phyloP scores from a whole-genome alignment of 768 basidiomycete species.

The Mycena crocata region DNA sequence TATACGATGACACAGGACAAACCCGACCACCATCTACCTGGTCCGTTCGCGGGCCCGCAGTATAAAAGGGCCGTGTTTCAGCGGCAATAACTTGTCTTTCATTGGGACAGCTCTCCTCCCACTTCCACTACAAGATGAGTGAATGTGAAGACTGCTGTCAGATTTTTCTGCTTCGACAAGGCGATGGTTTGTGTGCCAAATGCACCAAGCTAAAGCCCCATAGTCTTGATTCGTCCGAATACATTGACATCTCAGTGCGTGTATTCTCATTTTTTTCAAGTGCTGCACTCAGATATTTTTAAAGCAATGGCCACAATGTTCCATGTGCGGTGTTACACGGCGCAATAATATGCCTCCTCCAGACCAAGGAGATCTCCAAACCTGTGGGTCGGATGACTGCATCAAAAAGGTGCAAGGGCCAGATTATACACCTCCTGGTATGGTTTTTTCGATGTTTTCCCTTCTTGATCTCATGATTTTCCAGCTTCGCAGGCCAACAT shows the following conservation, averaged over 20 bases:
- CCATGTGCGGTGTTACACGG: constrained; percentile 9
- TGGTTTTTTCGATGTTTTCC: neutral
- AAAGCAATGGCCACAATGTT: constrained; percentile 11
- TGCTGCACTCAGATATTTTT: neutral
- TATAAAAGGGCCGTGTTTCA: neutral
- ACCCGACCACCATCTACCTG: neutral
- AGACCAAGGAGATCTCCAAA: neutral
- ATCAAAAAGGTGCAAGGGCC: neutral
- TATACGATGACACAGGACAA: neutral
- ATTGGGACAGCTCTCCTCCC: neutral
- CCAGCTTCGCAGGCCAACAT: neutral
- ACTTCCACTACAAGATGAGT: neutral
- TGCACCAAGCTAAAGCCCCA: constrained; percentile 4
- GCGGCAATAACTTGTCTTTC: neutral
- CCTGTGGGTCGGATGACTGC: constrained; percentile 1
- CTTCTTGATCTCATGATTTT: neutral
- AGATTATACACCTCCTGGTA: neutral
- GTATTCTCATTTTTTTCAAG: neutral
- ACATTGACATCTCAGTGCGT: neutral
- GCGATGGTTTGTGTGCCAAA: neutral
- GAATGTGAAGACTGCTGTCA: constrained; percentile 6
- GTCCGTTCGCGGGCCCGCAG: neutral
- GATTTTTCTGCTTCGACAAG: neutral
- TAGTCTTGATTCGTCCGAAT: neutral
- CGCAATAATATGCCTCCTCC: constrained; percentile 4